These are phyloP conservation scores for Sarocladiaceae sp. DNA, from an alignment of 2,329 filamentous ascomycete species.

Conservation along the genomic window DNA sequence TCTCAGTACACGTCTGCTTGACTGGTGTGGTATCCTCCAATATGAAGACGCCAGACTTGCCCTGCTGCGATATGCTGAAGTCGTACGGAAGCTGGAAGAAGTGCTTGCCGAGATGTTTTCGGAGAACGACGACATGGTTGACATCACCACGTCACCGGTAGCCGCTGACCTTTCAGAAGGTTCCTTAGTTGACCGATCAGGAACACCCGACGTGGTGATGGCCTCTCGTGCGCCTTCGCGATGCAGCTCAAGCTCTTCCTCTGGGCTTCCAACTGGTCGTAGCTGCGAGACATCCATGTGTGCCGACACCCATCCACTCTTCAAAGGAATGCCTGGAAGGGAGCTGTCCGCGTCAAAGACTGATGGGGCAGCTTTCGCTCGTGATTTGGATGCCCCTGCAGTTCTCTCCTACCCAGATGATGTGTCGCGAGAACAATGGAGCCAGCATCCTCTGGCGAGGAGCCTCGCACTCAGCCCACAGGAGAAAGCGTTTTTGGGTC, in stretches of 20 bases:
- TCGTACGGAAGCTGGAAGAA: conserved; percentile 27
- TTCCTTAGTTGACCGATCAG: not conserved
- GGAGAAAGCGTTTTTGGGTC: conserved; percentile 25
- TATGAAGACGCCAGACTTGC: conserved; percentile 23
- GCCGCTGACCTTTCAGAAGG: not conserved
- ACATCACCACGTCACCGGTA: not conserved
- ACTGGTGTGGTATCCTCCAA: conserved; percentile 25
- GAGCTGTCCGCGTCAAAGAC: conserved; percentile 32
- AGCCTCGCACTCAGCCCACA: conserved; percentile 20
- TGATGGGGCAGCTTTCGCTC: conserved; percentile 27
- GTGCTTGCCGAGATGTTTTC: conserved; percentile 9
- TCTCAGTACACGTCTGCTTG: conserved; percentile 24
- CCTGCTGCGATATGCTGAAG: conserved; percentile 25
- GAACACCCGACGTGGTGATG: not conserved
- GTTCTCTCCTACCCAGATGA: conserved; percentile 25
- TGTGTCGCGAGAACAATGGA: not conserved
- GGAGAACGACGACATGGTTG: not conserved
- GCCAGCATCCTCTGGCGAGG: conserved; percentile 28
- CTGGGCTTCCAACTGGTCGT: not conserved
- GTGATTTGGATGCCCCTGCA: conserved; percentile 11
- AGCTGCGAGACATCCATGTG: not conserved
- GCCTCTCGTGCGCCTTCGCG: not conserved
- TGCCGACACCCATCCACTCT: conserved; percentile 32
- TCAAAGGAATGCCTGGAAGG: conserved; percentile 31
- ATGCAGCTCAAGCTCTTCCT: conserved; percentile 2